These are phyloP conservation scores for Aurantiochytrium sp. DNA, from an alignment of 108 stramenopile genomes.

Conservation along the genomic window DNA sequence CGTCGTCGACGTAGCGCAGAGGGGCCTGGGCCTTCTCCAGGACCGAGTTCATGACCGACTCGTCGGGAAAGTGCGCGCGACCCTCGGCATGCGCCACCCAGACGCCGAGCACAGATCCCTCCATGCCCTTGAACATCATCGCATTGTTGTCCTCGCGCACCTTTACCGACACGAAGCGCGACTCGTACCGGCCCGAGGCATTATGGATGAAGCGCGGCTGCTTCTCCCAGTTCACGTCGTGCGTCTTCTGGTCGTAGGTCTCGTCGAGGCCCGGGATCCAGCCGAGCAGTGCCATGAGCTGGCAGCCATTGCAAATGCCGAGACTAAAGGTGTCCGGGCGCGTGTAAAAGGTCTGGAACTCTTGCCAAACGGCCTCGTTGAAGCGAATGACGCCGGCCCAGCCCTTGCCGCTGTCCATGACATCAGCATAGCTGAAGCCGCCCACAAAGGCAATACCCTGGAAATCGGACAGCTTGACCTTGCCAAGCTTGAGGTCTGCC, in stretches of 20 bases:
- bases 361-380: conserved; percentile 80
- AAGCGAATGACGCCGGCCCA: conserved; percentile 98
- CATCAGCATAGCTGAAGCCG: conserved; percentile 96
- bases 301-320: conserved; percentile 98
- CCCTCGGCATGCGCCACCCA: conserved; percentile 99
- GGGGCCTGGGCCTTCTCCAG: conserved; percentile 68
- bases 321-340: conserved; percentile 91
- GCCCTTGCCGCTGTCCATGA: conserved; percentile 94
- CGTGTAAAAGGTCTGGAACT: conserved; percentile 86
- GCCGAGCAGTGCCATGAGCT: conserved; percentile 96
- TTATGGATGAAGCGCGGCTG: conserved; percentile 96
- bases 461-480: conserved; percentile 75
- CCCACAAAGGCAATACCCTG: conserved; percentile 92
- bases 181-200: conserved; percentile 90
- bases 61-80: conserved; percentile 87
- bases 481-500: conserved; percentile 72
- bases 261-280: conserved; percentile 74
- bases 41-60: conserved; percentile 64
- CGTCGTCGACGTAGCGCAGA: conserved; percentile 90
- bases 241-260: not conserved
- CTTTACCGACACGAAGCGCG: conserved; percentile 80
- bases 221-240: conserved; percentile 48
- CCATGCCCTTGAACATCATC: conserved; percentile 91
- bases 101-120: conserved; percentile 88
- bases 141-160: conserved; percentile 68